phyloP scores from a whole-genome alignment of 1,139 yeast genomes.

The Candida tropicalis region DNA sequence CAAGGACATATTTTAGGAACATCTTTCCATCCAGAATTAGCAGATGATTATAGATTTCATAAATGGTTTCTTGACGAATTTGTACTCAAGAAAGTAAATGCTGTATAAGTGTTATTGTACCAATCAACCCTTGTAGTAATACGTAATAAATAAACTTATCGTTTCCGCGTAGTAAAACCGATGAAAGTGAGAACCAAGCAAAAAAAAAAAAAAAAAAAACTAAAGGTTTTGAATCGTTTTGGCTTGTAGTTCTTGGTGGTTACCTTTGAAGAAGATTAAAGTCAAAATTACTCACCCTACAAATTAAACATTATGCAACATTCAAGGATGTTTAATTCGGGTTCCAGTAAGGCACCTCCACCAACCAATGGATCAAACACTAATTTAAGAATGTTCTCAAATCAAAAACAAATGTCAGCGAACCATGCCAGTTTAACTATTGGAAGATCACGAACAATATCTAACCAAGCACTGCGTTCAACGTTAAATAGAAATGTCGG shows the following conservation, averaged over 20 bases:
- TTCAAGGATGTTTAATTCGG: slow-evolving; percentile 27
- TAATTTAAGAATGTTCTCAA: neutral
- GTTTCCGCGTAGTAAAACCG: too few species aligned
- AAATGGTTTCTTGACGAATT: slow-evolving; percentile 69
- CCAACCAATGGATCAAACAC: slow-evolving; percentile 2
- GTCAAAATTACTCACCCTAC: too few species aligned
- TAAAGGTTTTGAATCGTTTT: neutral
- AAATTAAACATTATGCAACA: slow-evolving; percentile 38
- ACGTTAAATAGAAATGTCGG: slow-evolving; percentile 16
- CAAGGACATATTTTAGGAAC: slow-evolving; percentile 74
- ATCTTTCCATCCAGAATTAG: slow-evolving; percentile 80
- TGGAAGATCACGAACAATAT: slow-evolving; percentile 19
- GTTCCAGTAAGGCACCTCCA: slow-evolving; percentile 4
- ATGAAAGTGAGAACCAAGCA: too few species aligned
- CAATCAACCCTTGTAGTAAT: too few species aligned
- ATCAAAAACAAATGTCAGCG: slow-evolving; percentile 22
- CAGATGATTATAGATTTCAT: slow-evolving; percentile 70
- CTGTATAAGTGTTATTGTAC: neutral
- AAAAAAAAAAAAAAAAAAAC: slow-evolving; percentile 4
- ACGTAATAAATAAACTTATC: too few species aligned
- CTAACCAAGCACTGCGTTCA: slow-evolving; percentile 7
- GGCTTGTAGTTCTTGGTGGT: too few species aligned
- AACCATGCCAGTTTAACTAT: slow-evolving; percentile 25
- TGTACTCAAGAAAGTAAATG: slow-evolving; percentile 27
- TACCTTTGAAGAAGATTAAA: too few species aligned